Evolutionary conservation across 805 yeast genomes (phyloP).

Genomic region (Suhomyces xylopsoci): DNA sequence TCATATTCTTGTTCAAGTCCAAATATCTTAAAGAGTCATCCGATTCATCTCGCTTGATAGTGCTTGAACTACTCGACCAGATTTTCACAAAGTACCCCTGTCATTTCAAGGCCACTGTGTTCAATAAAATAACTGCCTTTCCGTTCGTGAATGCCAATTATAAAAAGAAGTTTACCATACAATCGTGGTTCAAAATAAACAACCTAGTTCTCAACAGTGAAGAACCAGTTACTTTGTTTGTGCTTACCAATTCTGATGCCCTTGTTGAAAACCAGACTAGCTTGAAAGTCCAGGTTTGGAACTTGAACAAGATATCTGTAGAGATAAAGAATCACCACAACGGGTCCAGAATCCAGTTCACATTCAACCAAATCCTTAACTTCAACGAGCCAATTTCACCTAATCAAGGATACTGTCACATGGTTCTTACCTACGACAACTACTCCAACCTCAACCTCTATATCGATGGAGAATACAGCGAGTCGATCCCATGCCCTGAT

Average conservation of each 20-base stretch:
- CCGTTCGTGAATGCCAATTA: slow-evolving; percentile 17
- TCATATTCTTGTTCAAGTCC: slow-evolving; percentile 12
- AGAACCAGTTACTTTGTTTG: slow-evolving; percentile 19
- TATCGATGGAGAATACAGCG: slow-evolving; percentile 49
- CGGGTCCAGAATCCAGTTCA: slow-evolving; percentile 26
- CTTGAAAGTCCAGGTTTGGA: slow-evolving; percentile 26
- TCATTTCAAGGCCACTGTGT: slow-evolving; percentile 28
- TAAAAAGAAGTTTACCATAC: slow-evolving; percentile 31
- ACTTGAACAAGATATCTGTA: slow-evolving; percentile 29
- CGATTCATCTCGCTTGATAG: slow-evolving; percentile 9
- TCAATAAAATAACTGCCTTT: slow-evolving; percentile 20
- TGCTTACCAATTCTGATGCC: slow-evolving; percentile 25
- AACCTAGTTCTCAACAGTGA: slow-evolving; percentile 6
- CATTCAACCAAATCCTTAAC: slow-evolving; percentile 31
- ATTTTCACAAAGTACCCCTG: slow-evolving; percentile 20
- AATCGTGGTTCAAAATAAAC: slow-evolving; percentile 39
- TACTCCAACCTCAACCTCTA: slow-evolving; percentile 41
- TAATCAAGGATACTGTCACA: slow-evolving; percentile 25
- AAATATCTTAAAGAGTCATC: neutral
- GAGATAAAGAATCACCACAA: slow-evolving; percentile 23
- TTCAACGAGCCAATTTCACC: slow-evolving; percentile 7
- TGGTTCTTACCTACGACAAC: slow-evolving; percentile 36
- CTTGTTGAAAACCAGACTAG: slow-evolving; percentile 15
- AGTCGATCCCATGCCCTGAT: slow-evolving; percentile 39
- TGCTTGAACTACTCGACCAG: slow-evolving; percentile 23